phyloP scores from a whole-genome alignment of 2,329 filamentous ascomycete genomes.

The Arthrobotrys musiformis region DNA sequence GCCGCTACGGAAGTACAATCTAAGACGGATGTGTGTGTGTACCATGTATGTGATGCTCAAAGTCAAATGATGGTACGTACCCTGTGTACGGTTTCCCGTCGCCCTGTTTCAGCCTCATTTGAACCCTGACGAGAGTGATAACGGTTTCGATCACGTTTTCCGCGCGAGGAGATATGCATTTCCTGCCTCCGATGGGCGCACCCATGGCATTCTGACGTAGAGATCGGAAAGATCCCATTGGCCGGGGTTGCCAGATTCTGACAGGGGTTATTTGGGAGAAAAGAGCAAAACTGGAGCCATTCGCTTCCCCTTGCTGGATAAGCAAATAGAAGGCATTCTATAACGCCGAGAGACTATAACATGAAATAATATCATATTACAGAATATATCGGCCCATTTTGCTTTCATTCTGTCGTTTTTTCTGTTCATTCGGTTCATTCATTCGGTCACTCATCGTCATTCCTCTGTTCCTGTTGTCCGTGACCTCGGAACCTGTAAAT shows the following conservation, averaged over 20 bases:
- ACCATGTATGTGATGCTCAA: constrained; percentile 1
- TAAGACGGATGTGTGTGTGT: not conserved
- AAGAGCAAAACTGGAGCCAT: constrained; percentile 30
- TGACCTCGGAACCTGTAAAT: constrained; percentile 21
- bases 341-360: not conserved
- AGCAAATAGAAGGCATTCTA: constrained; percentile 3
- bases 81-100: constrained; percentile 27
- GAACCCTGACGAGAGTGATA: constrained; percentile 52
- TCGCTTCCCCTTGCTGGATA: constrained; percentile 40
- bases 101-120: constrained; percentile 49
- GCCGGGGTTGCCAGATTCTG: constrained; percentile 16
- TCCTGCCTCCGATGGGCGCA: constrained; percentile 28
- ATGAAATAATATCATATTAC: too few species aligned
- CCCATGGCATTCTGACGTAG: constrained; percentile 21
- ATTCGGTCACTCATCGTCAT: not conserved
- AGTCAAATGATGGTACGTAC: not conserved
- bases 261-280: constrained; percentile 23
- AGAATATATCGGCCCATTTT: not conserved
- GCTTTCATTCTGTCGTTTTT: not conserved
- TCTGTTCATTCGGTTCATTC: not conserved
- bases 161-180: constrained; percentile 29
- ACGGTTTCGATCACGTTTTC: constrained; percentile 46
- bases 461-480: constrained; percentile 2
- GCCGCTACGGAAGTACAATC: not conserved
- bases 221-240: constrained; percentile 51